Base-by-base conservation (phyloP, 2,329 filamentous ascomycete species). In the Blumeria graminis region DNA sequence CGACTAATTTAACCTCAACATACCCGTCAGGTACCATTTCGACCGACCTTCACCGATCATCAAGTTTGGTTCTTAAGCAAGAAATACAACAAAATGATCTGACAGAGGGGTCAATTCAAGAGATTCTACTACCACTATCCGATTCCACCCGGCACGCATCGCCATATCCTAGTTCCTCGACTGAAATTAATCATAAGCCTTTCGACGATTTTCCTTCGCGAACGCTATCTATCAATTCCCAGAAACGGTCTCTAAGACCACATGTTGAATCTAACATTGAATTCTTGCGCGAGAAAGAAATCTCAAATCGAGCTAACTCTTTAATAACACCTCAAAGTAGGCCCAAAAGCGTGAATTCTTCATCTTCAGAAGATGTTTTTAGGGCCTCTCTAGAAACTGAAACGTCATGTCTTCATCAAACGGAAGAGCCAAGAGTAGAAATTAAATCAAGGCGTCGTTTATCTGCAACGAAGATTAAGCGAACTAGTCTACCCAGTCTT, bases 191-290 rank as follows among this genome's bases (percentile, higher is more conserved):
- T 35, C 28, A 52, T 35, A 9, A 33, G 9, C 13, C 48, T 52
- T 35, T 14, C 8, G 35, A 35, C 2, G 28, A 52, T 9, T 3
- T 14, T 0, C 67, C 81, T 8, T 74, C 79, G 1, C 80, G 76
- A 63, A 77, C 80, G 1, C 80, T 76, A 63, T 82, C 82, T 28
- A 76, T 79, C n/a, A 78, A 78, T 61, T 68, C 75, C 62, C 80
- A 82, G 59, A 75, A 79, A 56, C 77, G 90, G 50, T 90, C 90
- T 65, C 74, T 80, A 0, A 95, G 89, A 67, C 85, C 86, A 36
- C 86, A 89, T 66, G 76, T 94, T 3, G 84, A 88, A 62, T 84
- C 84, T 0, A 88, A 84, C 64, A 73, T 92, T 55, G 88, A 94
- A 58, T 87, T 86, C 64, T 72, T 94, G 16, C 81, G 86, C 22